These are phyloP conservation scores for Hygrophoropsis aurantiaca DNA, from an alignment of 768 basidiomycete genomes.

Conservation along the genomic window DNA sequence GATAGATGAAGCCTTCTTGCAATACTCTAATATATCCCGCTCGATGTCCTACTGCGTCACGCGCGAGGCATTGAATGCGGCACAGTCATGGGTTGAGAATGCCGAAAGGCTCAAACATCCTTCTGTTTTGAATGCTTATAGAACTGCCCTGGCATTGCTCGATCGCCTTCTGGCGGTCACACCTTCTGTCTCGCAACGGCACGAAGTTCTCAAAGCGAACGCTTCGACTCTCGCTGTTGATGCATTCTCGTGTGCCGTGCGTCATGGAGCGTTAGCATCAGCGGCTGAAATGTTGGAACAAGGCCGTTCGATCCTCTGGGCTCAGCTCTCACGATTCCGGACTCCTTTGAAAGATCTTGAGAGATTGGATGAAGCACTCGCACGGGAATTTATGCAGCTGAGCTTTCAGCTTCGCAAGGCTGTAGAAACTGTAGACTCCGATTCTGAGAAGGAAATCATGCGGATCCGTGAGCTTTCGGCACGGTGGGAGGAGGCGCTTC, in stretches of 20 bases:
- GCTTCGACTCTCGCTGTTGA: neutral
- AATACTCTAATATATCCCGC: neutral
- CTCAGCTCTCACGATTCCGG: constrained; percentile 7
- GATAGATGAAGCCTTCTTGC: neutral
- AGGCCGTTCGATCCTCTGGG: constrained; percentile 14
- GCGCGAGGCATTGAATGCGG: neutral
- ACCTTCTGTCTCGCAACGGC: neutral
- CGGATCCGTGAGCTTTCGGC: neutral
- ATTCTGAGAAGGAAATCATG: no score
- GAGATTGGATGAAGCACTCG: no score
- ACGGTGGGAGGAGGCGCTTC: constrained; percentile 6
- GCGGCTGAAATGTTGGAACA: constrained; percentile 13
- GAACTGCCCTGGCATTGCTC: neutral
- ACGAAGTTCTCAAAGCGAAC: neutral
- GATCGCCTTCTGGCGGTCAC: neutral
- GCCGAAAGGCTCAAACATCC: neutral
- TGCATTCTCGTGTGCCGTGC: neutral
- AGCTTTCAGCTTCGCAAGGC: neutral
- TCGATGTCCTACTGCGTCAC: neutral
- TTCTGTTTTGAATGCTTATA: neutral
- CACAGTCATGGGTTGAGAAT: neutral
- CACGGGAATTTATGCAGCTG: no score
- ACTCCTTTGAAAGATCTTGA: no score
- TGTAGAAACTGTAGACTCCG: no score
- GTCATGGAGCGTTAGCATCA: neutral